Conservation (phyloP, 2,329 filamentous ascomycete genomes). For the Epichloe hybrida region DNA sequence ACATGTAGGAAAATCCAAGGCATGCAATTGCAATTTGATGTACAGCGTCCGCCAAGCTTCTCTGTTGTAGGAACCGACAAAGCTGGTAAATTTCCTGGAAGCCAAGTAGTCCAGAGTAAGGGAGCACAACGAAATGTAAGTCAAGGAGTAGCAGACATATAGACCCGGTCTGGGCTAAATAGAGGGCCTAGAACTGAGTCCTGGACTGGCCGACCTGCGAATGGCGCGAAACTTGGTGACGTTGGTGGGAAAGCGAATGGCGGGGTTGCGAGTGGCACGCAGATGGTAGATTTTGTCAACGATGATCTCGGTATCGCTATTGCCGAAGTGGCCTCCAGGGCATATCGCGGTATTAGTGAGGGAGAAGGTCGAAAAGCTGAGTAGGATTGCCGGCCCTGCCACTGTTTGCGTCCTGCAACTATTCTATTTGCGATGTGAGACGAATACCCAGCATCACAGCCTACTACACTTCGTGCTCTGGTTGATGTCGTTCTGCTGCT, state of each 20-base stretch:
- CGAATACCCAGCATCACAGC: not conserved
- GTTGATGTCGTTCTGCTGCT: not conserved
- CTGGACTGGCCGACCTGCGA: not conserved
- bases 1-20: not conserved
- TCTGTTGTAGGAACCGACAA: not conserved
- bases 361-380: not conserved
- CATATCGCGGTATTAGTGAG: not conserved
- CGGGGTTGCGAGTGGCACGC: not conserved
- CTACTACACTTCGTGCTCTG: not conserved
- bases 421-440: not conserved
- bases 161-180: slow-evolving; percentile 1
- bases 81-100: not conserved
- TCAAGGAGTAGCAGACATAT: not conserved
- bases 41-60: not conserved
- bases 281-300: not conserved
- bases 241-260: slow-evolving; percentile 2
- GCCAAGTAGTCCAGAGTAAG: not conserved
- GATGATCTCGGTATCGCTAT: slow-evolving; percentile 4
- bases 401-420: not conserved
- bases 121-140: not conserved
- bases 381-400: not conserved
- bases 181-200: not conserved
- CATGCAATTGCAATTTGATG: not conserved
- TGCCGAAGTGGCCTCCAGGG: slow-evolving; percentile 3
- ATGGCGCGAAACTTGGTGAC: not conserved